phyloP scores from a whole-genome alignment of 2,329 filamentous ascomycete species.

The Pestalotiopsis sp. region DNA sequence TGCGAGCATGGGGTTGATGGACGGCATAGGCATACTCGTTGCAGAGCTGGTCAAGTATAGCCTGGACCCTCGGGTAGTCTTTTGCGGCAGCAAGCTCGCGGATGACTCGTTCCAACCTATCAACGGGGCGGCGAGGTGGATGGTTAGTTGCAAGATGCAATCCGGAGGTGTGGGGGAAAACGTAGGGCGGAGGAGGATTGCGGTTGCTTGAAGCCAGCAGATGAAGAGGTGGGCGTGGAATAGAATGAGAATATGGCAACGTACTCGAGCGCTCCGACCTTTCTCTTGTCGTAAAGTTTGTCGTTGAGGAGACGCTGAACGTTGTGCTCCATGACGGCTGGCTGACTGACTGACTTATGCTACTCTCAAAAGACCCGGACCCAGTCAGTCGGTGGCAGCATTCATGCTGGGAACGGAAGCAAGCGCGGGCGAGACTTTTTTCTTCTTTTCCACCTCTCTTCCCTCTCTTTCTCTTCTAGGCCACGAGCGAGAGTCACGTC shows the following conservation, averaged over 20 bases:
- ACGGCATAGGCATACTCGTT: conserved; percentile 98
- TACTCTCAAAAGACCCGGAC: neutral
- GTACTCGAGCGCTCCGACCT: conserved; percentile 93
- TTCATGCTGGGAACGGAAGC: neutral
- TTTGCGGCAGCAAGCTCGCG: conserved; percentile 76
- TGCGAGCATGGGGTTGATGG: conserved; percentile 92
- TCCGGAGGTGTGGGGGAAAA: neutral
- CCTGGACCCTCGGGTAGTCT: conserved; percentile 78
- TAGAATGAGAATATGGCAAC: conserved; percentile 31
- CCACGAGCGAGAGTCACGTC: neutral
- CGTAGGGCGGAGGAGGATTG: neutral
- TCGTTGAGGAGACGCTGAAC: conserved; percentile 93
- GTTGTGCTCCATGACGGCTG: conserved; percentile 71
- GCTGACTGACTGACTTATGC: neutral
- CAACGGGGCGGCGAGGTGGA: neutral
- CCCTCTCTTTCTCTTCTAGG: neutral
- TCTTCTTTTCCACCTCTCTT: neutral
- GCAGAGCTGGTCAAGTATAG: conserved; percentile 92
- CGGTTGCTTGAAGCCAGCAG: neutral
- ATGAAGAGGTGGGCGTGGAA: conserved; percentile 1
- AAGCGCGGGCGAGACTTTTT: neutral
- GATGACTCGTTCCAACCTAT: conserved; percentile 85
- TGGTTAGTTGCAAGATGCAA: conserved; percentile 6
- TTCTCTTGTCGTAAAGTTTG: conserved; percentile 98
- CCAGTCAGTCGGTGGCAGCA: neutral